phyloP scores from a whole-genome alignment of 768 basidiomycete genomes.

The Rhodotorula paludigena region DNA sequence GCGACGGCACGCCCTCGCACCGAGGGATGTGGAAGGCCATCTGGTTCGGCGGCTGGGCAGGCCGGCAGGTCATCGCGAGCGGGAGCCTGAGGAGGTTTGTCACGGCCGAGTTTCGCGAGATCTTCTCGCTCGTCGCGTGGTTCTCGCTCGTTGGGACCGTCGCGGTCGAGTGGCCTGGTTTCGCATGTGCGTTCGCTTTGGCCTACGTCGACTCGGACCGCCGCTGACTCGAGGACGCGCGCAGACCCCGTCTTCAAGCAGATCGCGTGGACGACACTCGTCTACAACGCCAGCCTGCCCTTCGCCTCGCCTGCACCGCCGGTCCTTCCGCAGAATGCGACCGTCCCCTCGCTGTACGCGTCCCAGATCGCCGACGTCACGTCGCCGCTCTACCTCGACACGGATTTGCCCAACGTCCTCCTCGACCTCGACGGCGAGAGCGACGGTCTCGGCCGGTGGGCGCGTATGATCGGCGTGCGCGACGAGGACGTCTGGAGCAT shows the following conservation, averaged over 20 bases:
- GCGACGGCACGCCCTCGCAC: background rate
- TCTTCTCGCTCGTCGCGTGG: slow-evolving; percentile 91
- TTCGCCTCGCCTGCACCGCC: slow-evolving; percentile 23
- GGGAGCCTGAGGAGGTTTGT: slow-evolving; percentile 85
- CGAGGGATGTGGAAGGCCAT: slow-evolving; percentile 80
- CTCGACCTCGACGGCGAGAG: slow-evolving; percentile 54
- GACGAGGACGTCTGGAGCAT: slow-evolving; percentile 69
- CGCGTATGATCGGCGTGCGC: slow-evolving; percentile 73
- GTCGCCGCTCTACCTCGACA: slow-evolving; percentile 74
- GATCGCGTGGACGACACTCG: slow-evolving; percentile 75
- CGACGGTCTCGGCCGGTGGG: slow-evolving; percentile 72
- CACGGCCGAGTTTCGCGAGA: slow-evolving; percentile 85
- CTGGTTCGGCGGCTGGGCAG: slow-evolving; percentile 85
- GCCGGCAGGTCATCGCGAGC: slow-evolving; percentile 75
- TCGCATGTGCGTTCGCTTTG: slow-evolving; percentile 67
- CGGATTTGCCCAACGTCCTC: slow-evolving; percentile 63
- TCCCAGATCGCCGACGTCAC: slow-evolving; percentile 65
- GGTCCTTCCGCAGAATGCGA: slow-evolving; percentile 13
- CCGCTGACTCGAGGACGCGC: background rate
- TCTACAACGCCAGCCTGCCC: slow-evolving; percentile 44
- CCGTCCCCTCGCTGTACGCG: slow-evolving; percentile 55
- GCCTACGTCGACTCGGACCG: background rate
- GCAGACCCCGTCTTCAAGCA: slow-evolving; percentile 84
- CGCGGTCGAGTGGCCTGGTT: slow-evolving; percentile 89
- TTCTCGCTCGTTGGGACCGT: slow-evolving; percentile 81